Percentiles rank a stretch among this genome's conserved stretches.
phyloP scores from a whole-genome alignment of 2,329 filamentous ascomycete species.

The Beauveria medogensis region DNA sequence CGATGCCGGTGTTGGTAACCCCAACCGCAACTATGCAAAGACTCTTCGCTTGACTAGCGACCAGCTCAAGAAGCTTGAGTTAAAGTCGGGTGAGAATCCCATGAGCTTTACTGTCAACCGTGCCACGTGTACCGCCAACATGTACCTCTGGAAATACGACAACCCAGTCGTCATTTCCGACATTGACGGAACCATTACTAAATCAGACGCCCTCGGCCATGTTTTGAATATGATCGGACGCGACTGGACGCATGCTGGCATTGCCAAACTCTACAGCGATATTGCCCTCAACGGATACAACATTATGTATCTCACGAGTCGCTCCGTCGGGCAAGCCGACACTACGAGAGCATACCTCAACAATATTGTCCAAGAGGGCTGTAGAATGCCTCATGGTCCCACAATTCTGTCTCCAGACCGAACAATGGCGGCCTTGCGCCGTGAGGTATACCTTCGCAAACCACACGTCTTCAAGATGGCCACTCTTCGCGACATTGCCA shows the following conservation, averaged over 20 bases:
- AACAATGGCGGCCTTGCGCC: conserved; percentile 83
- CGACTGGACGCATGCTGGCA: conserved; percentile 95
- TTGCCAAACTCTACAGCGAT: conserved; percentile 94
- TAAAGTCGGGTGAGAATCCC: conserved; percentile 79
- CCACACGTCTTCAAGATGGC: conserved; percentile 99
- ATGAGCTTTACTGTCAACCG: conserved; percentile 97
- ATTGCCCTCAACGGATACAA: conserved; percentile 96
- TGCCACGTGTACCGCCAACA: conserved; percentile 82
- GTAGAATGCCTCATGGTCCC: conserved; percentile 77
- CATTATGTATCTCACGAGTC: conserved; percentile 93
- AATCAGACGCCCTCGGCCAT: conserved; percentile 89
- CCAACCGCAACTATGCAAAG: conserved; percentile 87
- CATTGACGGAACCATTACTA: conserved; percentile 97
- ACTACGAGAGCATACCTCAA: conserved; percentile 82
- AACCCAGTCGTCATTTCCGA: conserved; percentile 95
- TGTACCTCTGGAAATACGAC: conserved; percentile 90
- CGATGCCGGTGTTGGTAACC: conserved; percentile 58
- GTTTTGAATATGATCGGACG: conserved; percentile 94
- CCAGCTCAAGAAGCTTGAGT: conserved; percentile 76
- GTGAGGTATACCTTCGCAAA: conserved; percentile 91
- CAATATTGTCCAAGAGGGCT: conserved; percentile 81
- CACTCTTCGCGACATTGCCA: conserved; percentile 87
- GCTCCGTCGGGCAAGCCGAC: conserved; percentile 89
- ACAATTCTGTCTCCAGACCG: conserved; percentile 93
- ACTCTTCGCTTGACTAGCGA: conserved; percentile 91